Base-by-base conservation (phyloP, 805 yeast genomes). In the Zygotorulaspora danielsina region DNA sequence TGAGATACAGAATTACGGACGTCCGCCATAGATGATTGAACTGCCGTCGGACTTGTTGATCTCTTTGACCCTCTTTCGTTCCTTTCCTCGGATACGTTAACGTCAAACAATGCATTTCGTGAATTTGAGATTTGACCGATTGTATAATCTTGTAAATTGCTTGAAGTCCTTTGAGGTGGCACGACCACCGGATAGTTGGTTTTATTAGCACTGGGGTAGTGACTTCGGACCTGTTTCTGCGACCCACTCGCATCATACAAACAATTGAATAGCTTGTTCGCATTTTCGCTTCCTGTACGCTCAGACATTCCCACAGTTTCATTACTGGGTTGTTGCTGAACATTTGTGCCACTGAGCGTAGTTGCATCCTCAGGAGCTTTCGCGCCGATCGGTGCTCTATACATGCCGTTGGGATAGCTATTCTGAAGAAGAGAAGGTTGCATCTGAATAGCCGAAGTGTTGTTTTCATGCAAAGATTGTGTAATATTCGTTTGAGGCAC, bases 191-290 rank as follows among this genome's bases (percentile, higher is more conserved):
- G 11, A 24, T 5, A 5, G 8, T 7, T 13, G 12, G n/a, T 27
- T 8, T 12, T 27, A 12, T 27, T 27, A n/a, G 33, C 31, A 32
- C 25, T 25, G 32, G 29, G 24, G 31, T 19, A 16, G 22, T 22
- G 19, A 5, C 17, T 20, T 20, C n/a, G 18, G 20, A 8, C 35
- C 18, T 42, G 36, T 10, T 28, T 21, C 5, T 31, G 10, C 8
- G 39, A 21, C 17, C 32, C 22, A 20, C 26, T 31, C 3, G 43
- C 38, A 21, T 46, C 51, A 24, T 48, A 40, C 18, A 51, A 16
- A 54, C 53, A 51, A 27, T 43, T 44, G 39, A 51, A 48, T 17
- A 51, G 46, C 26, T 47, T 48, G 26, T 45, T 43, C 11, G 34
- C 34, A 34, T 40, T 48, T 13, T 32, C 37, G 16, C 16, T 34